A percentile compares a stretch with the other conserved stretches of the same genome.
Conservation (phyloP, 2,329 filamentous ascomycete species). For the Fusarium pseudoanthophilum region DNA sequence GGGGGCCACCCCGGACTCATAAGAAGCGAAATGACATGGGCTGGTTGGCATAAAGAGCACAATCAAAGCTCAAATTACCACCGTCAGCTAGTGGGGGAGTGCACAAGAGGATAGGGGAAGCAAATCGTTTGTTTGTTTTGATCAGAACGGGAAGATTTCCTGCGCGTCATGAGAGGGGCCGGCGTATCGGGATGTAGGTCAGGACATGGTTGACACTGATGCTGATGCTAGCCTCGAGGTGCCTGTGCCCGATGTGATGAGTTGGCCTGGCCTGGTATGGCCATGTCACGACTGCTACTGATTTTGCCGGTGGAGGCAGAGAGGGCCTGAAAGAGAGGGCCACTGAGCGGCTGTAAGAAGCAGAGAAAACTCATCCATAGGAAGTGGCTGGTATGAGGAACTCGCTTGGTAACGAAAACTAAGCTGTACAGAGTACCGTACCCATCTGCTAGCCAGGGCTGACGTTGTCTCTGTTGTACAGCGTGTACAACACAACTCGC, state of each 20-base stretch:
- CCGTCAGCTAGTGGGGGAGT: slow-evolving; percentile 42
- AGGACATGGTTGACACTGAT: slow-evolving; percentile 26
- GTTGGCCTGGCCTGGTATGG: slow-evolving; percentile 21
- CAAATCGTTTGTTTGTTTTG: slow-evolving; percentile 47
- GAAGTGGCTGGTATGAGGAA: slow-evolving; percentile 15
- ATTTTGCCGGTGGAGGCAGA: slow-evolving; percentile 7
- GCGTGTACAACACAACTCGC: slow-evolving; percentile 16
- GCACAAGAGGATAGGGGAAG: slow-evolving; percentile 35
- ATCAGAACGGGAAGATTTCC: slow-evolving; percentile 39
- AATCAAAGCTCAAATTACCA: slow-evolving; percentile 46
- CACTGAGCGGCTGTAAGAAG: slow-evolving; percentile 23
- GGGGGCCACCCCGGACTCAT: slow-evolving; percentile 43
- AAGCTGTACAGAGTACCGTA: neutral
- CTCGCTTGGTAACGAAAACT: neutral
- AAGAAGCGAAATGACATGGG: slow-evolving; percentile 49
- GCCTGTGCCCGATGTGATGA: slow-evolving; percentile 26
- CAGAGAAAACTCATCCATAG: neutral
- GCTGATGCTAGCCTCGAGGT: slow-evolving; percentile 14
- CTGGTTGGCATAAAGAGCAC: slow-evolving; percentile 45
- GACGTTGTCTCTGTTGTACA: slow-evolving; percentile 29
- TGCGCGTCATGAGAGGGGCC: slow-evolving; percentile 43
- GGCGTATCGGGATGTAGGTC: slow-evolving; percentile 33
- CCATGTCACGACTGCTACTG: neutral
- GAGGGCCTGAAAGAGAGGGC: slow-evolving; percentile 20
- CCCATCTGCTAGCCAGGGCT: slow-evolving; percentile 8